Evolutionary conservation across 108 stramenopile genomes (phyloP).

Genomic region (Cyclostephanos tholiformis): DNA sequence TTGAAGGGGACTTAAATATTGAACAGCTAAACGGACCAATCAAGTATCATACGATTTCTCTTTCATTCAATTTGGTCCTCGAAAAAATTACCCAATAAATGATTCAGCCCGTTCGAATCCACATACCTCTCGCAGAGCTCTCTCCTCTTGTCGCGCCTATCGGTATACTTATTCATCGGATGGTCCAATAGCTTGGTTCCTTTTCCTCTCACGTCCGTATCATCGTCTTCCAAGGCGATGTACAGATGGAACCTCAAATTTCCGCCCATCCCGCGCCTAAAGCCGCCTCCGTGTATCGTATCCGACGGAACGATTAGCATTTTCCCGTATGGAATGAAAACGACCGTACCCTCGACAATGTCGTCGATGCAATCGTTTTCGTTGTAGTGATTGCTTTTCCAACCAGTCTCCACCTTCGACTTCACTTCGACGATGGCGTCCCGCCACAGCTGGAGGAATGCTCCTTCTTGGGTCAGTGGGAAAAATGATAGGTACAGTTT

Average conservation of each 20-base stretch:
- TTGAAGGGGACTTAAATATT: neutral
- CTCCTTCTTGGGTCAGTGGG: constrained; percentile 65
- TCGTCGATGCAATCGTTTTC: neutral
- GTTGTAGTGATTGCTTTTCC: neutral
- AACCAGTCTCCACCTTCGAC: neutral
- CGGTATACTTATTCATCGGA: constrained; percentile 49
- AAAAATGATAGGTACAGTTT: constrained; percentile 60
- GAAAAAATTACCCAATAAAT: constrained; percentile 29
- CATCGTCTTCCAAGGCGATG: constrained; percentile 38
- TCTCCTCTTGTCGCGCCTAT: constrained; percentile 31
- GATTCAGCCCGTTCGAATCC: constrained; percentile 35
- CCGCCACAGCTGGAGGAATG: constrained; percentile 63
- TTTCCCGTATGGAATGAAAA: constrained; percentile 65
- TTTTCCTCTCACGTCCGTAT: neutral
- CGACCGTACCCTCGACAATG: constrained; percentile 39
- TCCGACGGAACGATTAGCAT: constrained; percentile 60
- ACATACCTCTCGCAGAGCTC: constrained; percentile 45
- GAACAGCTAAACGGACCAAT: too few species aligned
- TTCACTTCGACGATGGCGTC: constrained; percentile 1
- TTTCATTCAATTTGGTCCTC: constrained; percentile 13
- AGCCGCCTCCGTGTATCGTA: constrained; percentile 75
- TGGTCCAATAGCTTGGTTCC: constrained; percentile 21
- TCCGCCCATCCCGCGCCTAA: constrained; percentile 50
- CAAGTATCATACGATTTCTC: too few species aligned
- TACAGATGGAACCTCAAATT: constrained; percentile 69